phyloP scores from a whole-genome alignment of 202 grass and related monocot genomes.

The Zoysia matrella region DNA sequence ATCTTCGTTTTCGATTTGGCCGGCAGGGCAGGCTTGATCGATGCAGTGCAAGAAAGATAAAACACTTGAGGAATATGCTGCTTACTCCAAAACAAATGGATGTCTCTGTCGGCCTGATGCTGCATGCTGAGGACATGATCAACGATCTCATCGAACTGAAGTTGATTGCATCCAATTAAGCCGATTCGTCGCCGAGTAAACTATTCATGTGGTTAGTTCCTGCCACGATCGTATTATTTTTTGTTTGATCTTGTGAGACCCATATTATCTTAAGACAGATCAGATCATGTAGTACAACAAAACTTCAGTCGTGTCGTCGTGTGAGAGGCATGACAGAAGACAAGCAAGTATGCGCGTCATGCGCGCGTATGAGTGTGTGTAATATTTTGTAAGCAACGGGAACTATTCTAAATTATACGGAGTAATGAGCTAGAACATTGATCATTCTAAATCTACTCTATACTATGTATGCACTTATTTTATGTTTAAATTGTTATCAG shows the following conservation, averaged over 20 bases:
- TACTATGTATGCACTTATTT: too few species aligned
- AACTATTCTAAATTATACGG: too few species aligned
- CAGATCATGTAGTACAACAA: slow-evolving; percentile 16
- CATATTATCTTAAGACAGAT: not conserved
- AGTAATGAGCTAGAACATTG: not conserved
- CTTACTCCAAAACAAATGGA: too few species aligned
- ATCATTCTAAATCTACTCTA: too few species aligned
- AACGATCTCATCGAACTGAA: not conserved
- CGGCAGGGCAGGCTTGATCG: too few species aligned
- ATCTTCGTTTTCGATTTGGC: not conserved
- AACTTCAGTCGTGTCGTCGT: not conserved
- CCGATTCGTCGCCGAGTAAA: not conserved
- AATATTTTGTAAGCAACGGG: too few species aligned
- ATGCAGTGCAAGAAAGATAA: not conserved
- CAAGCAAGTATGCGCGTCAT: too few species aligned
- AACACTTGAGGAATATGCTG: not conserved
- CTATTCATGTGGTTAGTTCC: not conserved
- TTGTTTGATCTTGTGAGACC: not conserved
- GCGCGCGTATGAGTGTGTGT: too few species aligned
- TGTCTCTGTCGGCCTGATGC: not conserved
- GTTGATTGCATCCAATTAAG: not conserved
- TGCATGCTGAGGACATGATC: not conserved
- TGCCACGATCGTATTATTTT: slow-evolving; percentile 8
- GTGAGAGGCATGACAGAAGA: slow-evolving; percentile 1
- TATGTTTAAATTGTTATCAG: too few species aligned